Percentiles rank a stretch among this genome's conserved stretches.
These are phyloP conservation scores for Cyclotella kingstonii DNA, from an alignment of 108 stramenopile genomes.

Conservation along the genomic window DNA sequence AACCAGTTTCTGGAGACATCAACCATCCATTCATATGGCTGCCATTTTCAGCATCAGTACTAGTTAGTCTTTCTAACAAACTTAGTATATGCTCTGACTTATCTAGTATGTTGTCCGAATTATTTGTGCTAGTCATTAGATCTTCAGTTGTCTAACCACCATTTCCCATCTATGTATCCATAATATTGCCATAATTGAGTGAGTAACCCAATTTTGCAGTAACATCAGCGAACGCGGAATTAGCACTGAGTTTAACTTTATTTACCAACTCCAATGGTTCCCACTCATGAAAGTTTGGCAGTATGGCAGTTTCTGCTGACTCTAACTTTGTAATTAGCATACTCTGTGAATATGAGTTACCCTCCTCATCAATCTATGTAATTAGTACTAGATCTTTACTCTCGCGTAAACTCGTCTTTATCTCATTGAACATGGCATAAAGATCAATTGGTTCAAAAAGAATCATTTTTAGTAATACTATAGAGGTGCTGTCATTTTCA, in stretches of 20 bases:
- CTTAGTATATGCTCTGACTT: not conserved
- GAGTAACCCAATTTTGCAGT: constrained; percentile 8
- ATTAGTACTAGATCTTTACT: constrained; percentile 5
- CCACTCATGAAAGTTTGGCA: not conserved
- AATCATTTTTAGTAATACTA: constrained; percentile 6
- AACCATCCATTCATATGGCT: constrained; percentile 16
- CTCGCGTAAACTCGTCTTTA: not conserved
- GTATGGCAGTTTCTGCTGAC: not conserved
- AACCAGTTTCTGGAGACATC: constrained; percentile 9
- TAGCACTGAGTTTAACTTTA: constrained; percentile 6
- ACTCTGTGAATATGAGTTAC: not conserved
- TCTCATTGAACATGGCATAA: constrained; percentile 11
- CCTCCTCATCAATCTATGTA: constrained; percentile 2
- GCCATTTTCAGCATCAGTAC: constrained; percentile 11
- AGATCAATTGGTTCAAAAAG: not conserved
- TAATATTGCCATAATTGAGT: constrained; percentile 1
- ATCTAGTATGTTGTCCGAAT: constrained; percentile 1
- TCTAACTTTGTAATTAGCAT: constrained; percentile 1
- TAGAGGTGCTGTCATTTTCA: constrained; percentile 7
- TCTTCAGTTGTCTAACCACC: not conserved
- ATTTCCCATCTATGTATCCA: constrained; percentile 10
- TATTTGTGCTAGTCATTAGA: constrained; percentile 7
- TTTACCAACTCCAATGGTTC: constrained; percentile 3
- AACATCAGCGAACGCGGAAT: constrained; percentile 18
- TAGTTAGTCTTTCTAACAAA: constrained; percentile 10